Evolutionary conservation across 139 green algal genomes (phyloP).

Genomic region (Pedinophyceae sp.): DNA sequence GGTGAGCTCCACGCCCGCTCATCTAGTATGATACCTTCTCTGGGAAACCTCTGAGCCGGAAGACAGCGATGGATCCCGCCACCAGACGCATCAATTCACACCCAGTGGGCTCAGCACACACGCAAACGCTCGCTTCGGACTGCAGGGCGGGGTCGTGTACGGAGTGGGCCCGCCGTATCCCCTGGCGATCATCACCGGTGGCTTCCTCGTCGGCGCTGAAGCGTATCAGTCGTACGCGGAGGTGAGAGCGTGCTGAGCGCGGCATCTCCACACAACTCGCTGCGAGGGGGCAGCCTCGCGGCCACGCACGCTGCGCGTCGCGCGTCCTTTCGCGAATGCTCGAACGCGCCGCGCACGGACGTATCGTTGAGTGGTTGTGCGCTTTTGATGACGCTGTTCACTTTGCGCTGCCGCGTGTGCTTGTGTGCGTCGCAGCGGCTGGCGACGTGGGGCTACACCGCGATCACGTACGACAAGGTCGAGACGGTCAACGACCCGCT

Average conservation of each 20-base stretch:
- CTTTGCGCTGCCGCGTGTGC: not conserved
- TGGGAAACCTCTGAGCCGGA: too few relatives aligned
- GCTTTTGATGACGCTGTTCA: not conserved
- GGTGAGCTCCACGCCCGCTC: too few relatives aligned
- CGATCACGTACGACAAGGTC: slow-evolving; percentile 45
- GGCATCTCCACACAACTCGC: not conserved
- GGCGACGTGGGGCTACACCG: slow-evolving; percentile 25
- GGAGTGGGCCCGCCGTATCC: slow-evolving; percentile 50
- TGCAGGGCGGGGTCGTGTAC: not conserved
- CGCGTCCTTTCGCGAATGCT: not conserved
- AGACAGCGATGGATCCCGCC: too few relatives aligned
- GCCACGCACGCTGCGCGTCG: too few relatives aligned
- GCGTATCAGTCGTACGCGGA: slow-evolving; percentile 49
- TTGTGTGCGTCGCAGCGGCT: not conserved
- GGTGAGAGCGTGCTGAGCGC: slow-evolving; percentile 19
- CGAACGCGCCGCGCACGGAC: not conserved
- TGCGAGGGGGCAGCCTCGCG: not conserved
- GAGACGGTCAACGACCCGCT: slow-evolving; percentile 42
- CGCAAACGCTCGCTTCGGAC: not conserved
- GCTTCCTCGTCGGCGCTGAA: slow-evolving; percentile 58
- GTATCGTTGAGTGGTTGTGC: not conserved
- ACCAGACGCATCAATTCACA: too few relatives aligned
- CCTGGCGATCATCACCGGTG: slow-evolving; percentile 61
- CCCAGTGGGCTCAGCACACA: too few relatives aligned
- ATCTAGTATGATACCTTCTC: too few relatives aligned